These are phyloP conservation scores for Eleusine indica DNA, from an alignment of 176 grass and related monocot genomes.

Conservation along the genomic window DNA sequence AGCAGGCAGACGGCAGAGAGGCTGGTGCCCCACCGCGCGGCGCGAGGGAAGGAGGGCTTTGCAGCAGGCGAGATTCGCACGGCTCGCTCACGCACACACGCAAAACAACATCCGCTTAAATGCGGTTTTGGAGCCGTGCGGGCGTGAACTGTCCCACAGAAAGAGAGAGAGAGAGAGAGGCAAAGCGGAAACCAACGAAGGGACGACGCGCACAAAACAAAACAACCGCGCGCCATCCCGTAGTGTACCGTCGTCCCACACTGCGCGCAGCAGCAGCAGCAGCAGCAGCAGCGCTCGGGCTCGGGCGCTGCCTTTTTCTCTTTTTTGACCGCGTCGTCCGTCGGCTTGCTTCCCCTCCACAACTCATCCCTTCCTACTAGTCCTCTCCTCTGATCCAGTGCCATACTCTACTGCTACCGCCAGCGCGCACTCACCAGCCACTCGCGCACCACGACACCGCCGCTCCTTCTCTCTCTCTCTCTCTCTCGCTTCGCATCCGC, in stretches of 20 bases:
- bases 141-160: constrained; percentile 42
- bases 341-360: not conserved
- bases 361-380: no score
- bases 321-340: constrained; percentile 72
- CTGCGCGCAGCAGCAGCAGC: not conserved
- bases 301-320: not conserved
- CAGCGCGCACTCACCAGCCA: not conserved
- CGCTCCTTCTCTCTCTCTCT: not conserved
- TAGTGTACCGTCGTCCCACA: not conserved
- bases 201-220: constrained; percentile 32
- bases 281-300: not conserved
- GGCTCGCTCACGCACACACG: constrained; percentile 35
- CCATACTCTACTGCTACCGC: constrained; percentile 18
- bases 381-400: constrained; percentile 24
- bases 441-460: constrained; percentile 27
- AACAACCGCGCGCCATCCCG: constrained; percentile 30
- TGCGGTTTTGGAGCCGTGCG: constrained; percentile 58
- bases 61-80: constrained; percentile 37
- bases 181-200: not conserved
- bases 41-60: not conserved
- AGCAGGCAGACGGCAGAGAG: not conserved
- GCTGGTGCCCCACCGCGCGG: not conserved
- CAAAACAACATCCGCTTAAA: constrained; percentile 54
- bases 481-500: constrained; percentile 2
- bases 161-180: no score